Percentiles rank a stretch among this genome's conserved stretches.
These are phyloP conservation scores for Cantharellus cinnabarinus DNA, from an alignment of 768 basidiomycete species.

Conservation along the genomic window DNA sequence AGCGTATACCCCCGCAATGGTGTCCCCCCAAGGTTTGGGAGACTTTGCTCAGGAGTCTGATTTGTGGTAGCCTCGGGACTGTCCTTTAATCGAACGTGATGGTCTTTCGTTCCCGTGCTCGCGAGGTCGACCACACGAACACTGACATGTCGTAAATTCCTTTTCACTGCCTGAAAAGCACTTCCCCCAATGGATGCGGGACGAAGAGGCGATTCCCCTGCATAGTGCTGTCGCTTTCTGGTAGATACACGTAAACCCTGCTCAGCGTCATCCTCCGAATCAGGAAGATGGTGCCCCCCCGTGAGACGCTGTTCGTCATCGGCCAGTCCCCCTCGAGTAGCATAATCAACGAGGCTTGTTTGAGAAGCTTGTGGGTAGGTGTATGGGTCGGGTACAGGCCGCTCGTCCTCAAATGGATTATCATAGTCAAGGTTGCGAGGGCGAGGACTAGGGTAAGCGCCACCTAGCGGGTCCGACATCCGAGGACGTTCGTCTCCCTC, in stretches of 20 bases:
- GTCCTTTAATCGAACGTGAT: constrained; percentile 4
- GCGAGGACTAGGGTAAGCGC: background rate
- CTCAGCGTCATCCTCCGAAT: background rate
- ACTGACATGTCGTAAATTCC: constrained; percentile 28
- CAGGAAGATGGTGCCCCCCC: background rate
- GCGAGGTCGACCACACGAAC: constrained; percentile 68
- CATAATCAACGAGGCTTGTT: background rate
- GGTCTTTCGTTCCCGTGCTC: constrained; percentile 28
- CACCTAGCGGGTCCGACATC: background rate
- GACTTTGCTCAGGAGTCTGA: constrained; percentile 7
- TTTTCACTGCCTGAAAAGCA: constrained; percentile 7
- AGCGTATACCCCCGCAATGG: constrained; percentile 56
- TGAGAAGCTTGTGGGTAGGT: background rate
- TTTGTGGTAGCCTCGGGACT: background rate
- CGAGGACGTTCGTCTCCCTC: background rate
- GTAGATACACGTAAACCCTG: background rate
- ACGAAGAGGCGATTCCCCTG: background rate
- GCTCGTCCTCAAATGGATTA: background rate
- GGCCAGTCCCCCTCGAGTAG: background rate
- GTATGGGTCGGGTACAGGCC: background rate
- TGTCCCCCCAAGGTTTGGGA: constrained; percentile 25
- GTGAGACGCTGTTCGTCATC: constrained; percentile 1
- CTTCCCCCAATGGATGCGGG: background rate
- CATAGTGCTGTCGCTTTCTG: background rate
- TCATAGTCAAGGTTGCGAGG: background rate